These are phyloP conservation scores for Cutaneotrichosporon cyanovorans DNA, from an alignment of 1,284 basidiomycete genomes.

Conservation along the genomic window DNA sequence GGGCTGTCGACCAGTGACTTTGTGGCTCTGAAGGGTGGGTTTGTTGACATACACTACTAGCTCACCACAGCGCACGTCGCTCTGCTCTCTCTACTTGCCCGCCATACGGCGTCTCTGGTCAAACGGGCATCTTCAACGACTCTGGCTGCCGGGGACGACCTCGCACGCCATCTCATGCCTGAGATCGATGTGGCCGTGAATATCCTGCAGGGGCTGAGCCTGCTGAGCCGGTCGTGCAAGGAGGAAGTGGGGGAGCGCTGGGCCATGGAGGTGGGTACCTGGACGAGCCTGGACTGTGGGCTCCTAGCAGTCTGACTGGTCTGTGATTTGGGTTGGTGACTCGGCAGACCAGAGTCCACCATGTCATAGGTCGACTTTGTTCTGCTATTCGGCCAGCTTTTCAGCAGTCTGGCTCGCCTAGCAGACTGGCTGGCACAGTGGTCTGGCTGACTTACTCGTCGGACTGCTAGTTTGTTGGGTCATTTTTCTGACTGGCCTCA, in stretches of 20 bases:
- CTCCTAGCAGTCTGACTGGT: too few relatives aligned
- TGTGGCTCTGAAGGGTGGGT: slow-evolving; percentile 8
- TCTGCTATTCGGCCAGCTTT: too few relatives aligned
- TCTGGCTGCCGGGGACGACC: slow-evolving; percentile 24
- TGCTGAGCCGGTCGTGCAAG: slow-evolving; percentile 65
- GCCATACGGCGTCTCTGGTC: slow-evolving; percentile 29
- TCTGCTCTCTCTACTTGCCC: slow-evolving; percentile 26
- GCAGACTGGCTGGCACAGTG: too few relatives aligned
- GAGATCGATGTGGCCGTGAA: slow-evolving; percentile 49
- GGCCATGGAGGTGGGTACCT: slow-evolving; percentile 65
- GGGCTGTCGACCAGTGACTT: slow-evolving; percentile 1
- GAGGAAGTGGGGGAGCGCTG: slow-evolving; percentile 59
- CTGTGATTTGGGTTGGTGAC: too few relatives aligned
- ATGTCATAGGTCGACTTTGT: too few relatives aligned
- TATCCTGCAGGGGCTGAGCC: slow-evolving; percentile 68
- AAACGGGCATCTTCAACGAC: slow-evolving; percentile 23
- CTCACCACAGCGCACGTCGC: slow-evolving; percentile 24
- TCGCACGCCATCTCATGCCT: slow-evolving; percentile 21
- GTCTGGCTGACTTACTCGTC: too few relatives aligned
- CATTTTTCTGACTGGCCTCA: too few relatives aligned
- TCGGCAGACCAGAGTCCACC: too few relatives aligned
- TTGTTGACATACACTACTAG: too few relatives aligned
- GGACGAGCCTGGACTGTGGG: too few relatives aligned
- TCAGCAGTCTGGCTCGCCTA: too few relatives aligned
- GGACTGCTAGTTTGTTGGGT: too few relatives aligned